phyloP scores from a whole-genome alignment of 208 protist species.

The Trypanosoma congolense region DNA sequence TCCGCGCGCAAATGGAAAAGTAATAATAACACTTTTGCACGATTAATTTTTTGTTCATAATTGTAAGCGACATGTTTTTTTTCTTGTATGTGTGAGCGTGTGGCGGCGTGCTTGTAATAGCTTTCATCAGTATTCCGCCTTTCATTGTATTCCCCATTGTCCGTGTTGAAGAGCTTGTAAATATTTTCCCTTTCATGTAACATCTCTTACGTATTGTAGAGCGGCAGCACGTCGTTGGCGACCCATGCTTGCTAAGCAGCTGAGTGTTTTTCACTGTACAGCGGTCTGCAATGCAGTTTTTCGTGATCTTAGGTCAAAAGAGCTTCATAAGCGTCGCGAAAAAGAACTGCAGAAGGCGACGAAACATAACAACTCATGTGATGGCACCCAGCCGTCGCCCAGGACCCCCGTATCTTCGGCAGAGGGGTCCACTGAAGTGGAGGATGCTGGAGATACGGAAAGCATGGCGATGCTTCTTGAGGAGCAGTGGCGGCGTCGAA shows the following conservation, averaged over 20 bases:
- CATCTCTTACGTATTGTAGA: too few relatives aligned
- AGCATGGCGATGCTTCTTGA: constrained; percentile 43
- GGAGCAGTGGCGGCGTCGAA: constrained; percentile 49
- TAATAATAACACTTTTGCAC: too few relatives aligned
- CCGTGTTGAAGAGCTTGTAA: not conserved
- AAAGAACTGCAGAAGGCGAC: not conserved
- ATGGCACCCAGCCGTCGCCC: not conserved
- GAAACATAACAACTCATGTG: not conserved
- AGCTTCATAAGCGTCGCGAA: not conserved
- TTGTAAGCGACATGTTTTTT: too few relatives aligned
- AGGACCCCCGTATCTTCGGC: not conserved
- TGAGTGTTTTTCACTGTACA: constrained; percentile 1
- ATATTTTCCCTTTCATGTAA: not conserved
- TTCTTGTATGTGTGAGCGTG: too few relatives aligned
- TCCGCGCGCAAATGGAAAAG: constrained; percentile 40
- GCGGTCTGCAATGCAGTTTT: not conserved
- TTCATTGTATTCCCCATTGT: too few relatives aligned
- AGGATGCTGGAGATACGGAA: constrained; percentile 19
- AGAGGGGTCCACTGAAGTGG: not conserved
- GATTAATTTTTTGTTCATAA: too few relatives aligned
- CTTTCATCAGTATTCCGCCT: too few relatives aligned
- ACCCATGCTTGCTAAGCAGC: not conserved
- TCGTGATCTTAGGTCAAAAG: constrained; percentile 6
- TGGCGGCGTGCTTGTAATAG: too few relatives aligned
- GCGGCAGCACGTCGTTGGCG: too few relatives aligned